A percentile compares a stretch with the other conserved stretches of the same genome.
Evolutionary conservation across 805 yeast genomes (phyloP).

Genomic region (Ogataea ramenticola): DNA sequence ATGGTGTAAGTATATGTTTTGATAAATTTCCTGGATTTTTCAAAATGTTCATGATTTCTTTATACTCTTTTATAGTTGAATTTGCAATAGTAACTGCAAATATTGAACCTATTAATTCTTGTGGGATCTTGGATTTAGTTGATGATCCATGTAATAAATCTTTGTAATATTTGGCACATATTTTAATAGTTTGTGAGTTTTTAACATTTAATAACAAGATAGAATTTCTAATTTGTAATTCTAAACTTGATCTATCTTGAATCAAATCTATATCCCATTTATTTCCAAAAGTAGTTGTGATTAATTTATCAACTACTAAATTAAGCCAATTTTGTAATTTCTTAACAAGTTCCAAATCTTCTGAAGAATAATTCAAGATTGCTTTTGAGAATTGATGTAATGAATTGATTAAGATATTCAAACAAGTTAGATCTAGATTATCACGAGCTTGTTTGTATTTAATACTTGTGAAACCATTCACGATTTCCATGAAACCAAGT

Average conservation of each 20-base stretch:
- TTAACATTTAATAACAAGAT: constrained; percentile 33
- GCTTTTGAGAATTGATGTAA: constrained; percentile 28
- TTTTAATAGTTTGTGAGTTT: constrained; percentile 19
- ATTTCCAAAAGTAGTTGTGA: not conserved
- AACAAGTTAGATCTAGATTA: not conserved
- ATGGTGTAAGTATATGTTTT: constrained; percentile 27
- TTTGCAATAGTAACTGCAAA: constrained; percentile 34
- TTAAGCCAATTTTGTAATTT: not conserved
- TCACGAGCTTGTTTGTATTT: not conserved
- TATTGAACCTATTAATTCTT: constrained; percentile 37
- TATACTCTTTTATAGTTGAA: constrained; percentile 42
- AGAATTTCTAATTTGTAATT: constrained; percentile 13
- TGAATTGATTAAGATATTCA: constrained; percentile 26
- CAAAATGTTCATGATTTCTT: constrained; percentile 46
- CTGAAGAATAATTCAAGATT: constrained; percentile 13
- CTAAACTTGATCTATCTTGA: constrained; percentile 19
- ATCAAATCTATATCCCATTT: constrained; percentile 29
- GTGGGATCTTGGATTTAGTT: constrained; percentile 39
- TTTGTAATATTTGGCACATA: constrained; percentile 39
- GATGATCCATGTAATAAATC: constrained; percentile 44
- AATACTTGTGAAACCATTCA: constrained; percentile 14
- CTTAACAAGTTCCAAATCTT: not conserved
- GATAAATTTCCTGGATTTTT: constrained; percentile 42
- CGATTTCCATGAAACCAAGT: constrained; percentile 24
- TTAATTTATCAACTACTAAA: constrained; percentile 2